Evolutionary conservation across 192 early-diverging fungal genomes (phyloP).

Genomic region (Coemansia sp.): DNA sequence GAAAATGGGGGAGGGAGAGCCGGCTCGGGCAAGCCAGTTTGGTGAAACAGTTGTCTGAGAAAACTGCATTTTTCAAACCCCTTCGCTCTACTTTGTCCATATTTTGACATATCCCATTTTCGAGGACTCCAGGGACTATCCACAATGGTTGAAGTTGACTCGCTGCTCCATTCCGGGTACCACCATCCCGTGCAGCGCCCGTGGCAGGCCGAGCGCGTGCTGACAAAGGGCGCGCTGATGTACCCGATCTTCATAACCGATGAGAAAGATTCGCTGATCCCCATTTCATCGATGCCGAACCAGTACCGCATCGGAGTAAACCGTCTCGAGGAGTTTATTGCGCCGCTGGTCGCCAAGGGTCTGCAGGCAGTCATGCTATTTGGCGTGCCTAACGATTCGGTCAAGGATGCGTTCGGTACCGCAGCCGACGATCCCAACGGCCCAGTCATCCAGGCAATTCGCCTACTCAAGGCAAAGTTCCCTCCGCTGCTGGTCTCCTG

Average conservation of each 20-base stretch:
- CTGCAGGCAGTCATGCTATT: slow-evolving; percentile 86
- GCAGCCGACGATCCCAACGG: slow-evolving; percentile 78
- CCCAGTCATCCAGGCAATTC: slow-evolving; percentile 83
- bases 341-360: slow-evolving; percentile 85
- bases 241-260: slow-evolving; percentile 95
- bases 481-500: slow-evolving; percentile 82
- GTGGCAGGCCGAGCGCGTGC: slow-evolving; percentile 75
- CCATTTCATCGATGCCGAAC: slow-evolving; percentile 82
- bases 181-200: slow-evolving; percentile 75
- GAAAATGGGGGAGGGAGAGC: no score
- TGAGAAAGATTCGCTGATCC: slow-evolving; percentile 68
- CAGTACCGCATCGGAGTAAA: slow-evolving; percentile 84
- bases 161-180: slow-evolving; percentile 85
- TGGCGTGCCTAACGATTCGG: slow-evolving; percentile 77
- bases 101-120: not conserved
- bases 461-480: slow-evolving; percentile 72
- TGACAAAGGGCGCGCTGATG: slow-evolving; percentile 77
- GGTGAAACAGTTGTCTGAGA: not conserved
- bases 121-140: not conserved
- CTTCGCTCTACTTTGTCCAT: not conserved
- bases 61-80: not conserved
- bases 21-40: not conserved
- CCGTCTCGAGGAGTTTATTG: slow-evolving; percentile 71
- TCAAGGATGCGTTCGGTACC: slow-evolving; percentile 77
- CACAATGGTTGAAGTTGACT: slow-evolving; percentile 56